These are phyloP conservation scores for Pestalotiopsis sp. DNA, from an alignment of 2,329 filamentous ascomycete genomes.

Conservation along the genomic window DNA sequence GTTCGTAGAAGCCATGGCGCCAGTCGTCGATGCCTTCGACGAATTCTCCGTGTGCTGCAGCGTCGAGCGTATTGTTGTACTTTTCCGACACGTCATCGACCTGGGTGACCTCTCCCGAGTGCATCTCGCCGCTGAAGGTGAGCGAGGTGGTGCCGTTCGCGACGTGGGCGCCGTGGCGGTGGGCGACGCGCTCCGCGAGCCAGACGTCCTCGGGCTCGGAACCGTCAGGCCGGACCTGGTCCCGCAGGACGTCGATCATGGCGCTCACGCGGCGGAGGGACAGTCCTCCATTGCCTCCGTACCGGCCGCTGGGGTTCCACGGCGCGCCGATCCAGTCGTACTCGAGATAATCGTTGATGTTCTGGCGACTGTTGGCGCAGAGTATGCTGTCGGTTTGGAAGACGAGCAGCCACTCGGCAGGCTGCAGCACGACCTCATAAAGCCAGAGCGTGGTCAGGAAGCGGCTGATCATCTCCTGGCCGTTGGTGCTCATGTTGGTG, in stretches of 20 bases:
- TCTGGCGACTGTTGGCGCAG: conserved; percentile 51
- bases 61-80: conserved; percentile 26
- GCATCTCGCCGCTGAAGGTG: conserved; percentile 53
- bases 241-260: conserved; percentile 52
- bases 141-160: conserved; percentile 53
- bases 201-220: conserved; percentile 58
- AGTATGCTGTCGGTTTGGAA: conserved; percentile 59
- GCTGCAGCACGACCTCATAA: conserved; percentile 49
- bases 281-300: conserved; percentile 54
- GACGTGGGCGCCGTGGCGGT: conserved; percentile 47
- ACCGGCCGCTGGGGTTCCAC: conserved; percentile 43
- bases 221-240: conserved; percentile 44
- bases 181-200: conserved; percentile 53
- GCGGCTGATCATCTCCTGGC: conserved; percentile 53
- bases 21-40: conserved; percentile 49
- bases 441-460: conserved; percentile 55
- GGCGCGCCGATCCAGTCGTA: conserved; percentile 58
- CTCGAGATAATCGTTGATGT: conserved; percentile 50
- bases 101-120: conserved; percentile 35
- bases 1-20: conserved; percentile 55
- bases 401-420: conserved; percentile 55
- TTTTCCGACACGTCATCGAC: conserved; percentile 21
- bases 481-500: conserved; percentile 49
- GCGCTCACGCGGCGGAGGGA: conserved; percentile 54
- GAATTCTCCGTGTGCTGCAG: conserved; percentile 31